Evolutionary conservation across 2,329 filamentous ascomycete species (phyloP).

Genomic region (Xylariomycetidae sp.): DNA sequence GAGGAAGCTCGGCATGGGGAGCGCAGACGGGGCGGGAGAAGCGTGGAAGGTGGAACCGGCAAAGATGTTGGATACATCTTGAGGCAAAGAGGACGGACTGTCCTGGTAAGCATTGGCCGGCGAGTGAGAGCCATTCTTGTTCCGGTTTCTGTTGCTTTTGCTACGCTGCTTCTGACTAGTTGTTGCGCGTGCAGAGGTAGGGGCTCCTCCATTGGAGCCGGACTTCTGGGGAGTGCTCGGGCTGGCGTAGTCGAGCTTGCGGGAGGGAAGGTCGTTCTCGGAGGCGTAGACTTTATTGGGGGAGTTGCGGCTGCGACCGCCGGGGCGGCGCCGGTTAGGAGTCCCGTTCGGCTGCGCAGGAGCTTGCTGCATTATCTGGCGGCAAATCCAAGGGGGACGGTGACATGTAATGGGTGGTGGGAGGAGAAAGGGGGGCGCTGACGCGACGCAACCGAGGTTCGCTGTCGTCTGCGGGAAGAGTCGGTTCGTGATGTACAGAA

Average conservation of each 20-base stretch:
- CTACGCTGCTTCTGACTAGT: slow-evolving; percentile 25
- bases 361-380: slow-evolving; percentile 29
- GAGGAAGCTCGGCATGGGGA: slow-evolving; percentile 85
- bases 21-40: slow-evolving; percentile 81
- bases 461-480: too few relatives aligned
- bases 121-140: slow-evolving; percentile 31
- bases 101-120: slow-evolving; percentile 35
- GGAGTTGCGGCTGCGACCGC: slow-evolving; percentile 30
- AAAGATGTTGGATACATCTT: slow-evolving; percentile 55
- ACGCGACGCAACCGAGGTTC: too few relatives aligned
- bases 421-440: slow-evolving; percentile 6
- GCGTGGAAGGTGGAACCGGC: slow-evolving; percentile 93
- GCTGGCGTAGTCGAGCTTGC: slow-evolving; percentile 24
- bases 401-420: slow-evolving; percentile 16
- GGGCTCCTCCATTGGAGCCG: slow-evolving; percentile 25
- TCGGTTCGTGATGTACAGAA: background rate
- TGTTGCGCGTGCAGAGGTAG: slow-evolving; percentile 22
- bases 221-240: slow-evolving; percentile 43
- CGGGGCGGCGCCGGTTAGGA: slow-evolving; percentile 32
- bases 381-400: too few relatives aligned
- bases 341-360: slow-evolving; percentile 29
- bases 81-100: slow-evolving; percentile 41
- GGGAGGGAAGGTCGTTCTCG: slow-evolving; percentile 45
- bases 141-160: slow-evolving; percentile 20
- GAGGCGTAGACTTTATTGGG: slow-evolving; percentile 53